These are phyloP conservation scores for Rhizopogon vinicolor DNA, from an alignment of 768 basidiomycete genomes.

Conservation along the genomic window DNA sequence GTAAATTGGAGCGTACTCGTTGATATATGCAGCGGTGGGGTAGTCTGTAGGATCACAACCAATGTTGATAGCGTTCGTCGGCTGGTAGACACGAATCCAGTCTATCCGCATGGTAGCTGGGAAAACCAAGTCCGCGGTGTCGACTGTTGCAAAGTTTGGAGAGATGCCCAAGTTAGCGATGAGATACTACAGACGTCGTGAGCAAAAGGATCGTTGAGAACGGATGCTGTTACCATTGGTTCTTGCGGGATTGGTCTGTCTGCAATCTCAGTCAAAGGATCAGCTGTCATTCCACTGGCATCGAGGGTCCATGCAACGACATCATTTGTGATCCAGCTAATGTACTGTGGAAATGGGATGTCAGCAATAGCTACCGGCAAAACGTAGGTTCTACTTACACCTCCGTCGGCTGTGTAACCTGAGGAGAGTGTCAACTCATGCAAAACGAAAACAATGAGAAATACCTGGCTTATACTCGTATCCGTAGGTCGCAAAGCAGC, in stretches of 20 bases:
- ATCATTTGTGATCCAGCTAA: constrained; percentile 69
- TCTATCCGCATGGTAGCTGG: constrained; percentile 76
- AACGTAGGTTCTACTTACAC: constrained; percentile 33
- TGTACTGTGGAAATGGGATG: constrained; percentile 45
- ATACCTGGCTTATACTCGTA: constrained; percentile 75
- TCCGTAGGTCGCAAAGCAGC: constrained; percentile 69
- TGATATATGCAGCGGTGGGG: constrained; percentile 82
- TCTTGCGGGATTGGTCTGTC: constrained; percentile 74
- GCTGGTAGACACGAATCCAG: constrained; percentile 91
- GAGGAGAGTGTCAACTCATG: background rate
- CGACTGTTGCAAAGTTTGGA: constrained; percentile 69
- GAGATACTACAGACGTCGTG: constrained; percentile 52
- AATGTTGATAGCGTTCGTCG: constrained; percentile 59
- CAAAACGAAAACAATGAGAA: constrained; percentile 13
- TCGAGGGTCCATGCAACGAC: constrained; percentile 68
- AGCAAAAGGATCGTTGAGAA: background rate
- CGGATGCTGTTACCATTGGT: constrained; percentile 57
- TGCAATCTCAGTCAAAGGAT: constrained; percentile 53
- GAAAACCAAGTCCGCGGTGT: constrained; percentile 67
- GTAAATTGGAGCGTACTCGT: constrained; percentile 39
- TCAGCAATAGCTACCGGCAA: background rate
- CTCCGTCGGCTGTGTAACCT: constrained; percentile 34
- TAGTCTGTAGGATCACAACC: constrained; percentile 80
- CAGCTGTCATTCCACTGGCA: constrained; percentile 55
- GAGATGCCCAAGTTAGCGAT: constrained; percentile 87